These are phyloP conservation scores for Alternaria burnsii DNA, from an alignment of 2,329 filamentous ascomycete species.

Conservation along the genomic window DNA sequence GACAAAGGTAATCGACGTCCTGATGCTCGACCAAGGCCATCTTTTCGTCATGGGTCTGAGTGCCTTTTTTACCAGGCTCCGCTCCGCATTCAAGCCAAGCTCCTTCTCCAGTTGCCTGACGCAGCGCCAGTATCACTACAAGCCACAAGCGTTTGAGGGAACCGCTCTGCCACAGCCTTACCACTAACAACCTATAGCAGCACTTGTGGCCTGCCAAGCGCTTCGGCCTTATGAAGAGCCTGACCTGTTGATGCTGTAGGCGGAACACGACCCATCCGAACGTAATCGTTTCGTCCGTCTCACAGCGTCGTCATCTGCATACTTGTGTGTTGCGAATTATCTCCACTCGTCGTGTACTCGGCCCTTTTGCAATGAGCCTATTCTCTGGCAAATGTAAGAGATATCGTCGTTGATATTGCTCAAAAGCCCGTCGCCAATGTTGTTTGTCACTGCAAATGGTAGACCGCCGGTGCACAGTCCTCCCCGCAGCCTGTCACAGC, in stretches of 20 bases:
- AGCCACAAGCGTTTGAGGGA: slow-evolving; percentile 43
- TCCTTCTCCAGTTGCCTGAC: slow-evolving; percentile 33
- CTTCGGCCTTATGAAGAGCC: slow-evolving; percentile 32
- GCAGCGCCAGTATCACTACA: slow-evolving; percentile 42
- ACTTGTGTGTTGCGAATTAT: slow-evolving; percentile 31
- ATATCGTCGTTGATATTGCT: not conserved
- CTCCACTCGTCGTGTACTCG: slow-evolving; percentile 6
- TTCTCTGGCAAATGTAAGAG: not conserved
- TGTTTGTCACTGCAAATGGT: slow-evolving; percentile 8
- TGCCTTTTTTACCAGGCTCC: slow-evolving; percentile 22
- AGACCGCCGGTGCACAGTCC: slow-evolving; percentile 39
- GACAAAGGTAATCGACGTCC: not conserved
- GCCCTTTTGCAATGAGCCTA: not conserved
- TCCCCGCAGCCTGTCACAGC: slow-evolving; percentile 37
- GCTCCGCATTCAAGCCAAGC: slow-evolving; percentile 24
- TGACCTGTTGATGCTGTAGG: slow-evolving; percentile 43
- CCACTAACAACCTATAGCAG: slow-evolving; percentile 35
- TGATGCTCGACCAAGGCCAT: not conserved
- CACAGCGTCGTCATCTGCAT: slow-evolving; percentile 39
- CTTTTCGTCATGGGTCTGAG: slow-evolving; percentile 16
- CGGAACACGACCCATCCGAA: slow-evolving; percentile 45
- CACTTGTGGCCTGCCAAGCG: slow-evolving; percentile 33
- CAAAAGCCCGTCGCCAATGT: not conserved
- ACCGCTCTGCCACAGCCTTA: slow-evolving; percentile 36
- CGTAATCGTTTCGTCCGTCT: slow-evolving; percentile 47